Evolutionary conservation across 2,329 filamentous ascomycete species (phyloP), one percentile per base, ranked within the genome.

Genomic region (Trichoderma afroharzianum): DNA sequence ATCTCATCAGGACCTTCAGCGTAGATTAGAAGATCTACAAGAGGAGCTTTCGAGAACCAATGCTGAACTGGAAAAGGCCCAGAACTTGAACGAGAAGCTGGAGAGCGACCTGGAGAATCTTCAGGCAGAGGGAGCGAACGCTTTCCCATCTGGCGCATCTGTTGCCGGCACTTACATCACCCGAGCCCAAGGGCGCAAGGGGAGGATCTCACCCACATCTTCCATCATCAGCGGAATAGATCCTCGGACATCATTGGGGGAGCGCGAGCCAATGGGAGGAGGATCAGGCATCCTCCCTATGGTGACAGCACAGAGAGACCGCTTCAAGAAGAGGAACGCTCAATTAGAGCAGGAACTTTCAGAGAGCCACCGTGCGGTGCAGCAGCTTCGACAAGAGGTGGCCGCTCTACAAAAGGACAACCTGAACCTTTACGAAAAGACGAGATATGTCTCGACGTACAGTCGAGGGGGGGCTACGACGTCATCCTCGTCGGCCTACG

Each of bases 191-290:
- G 88, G 92, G 63, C 89, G 90, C 76, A 89, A 92, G 33, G 88
- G 91, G 53, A 85, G 86, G 63, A 88, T 92, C 18, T 98, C 96
- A 3, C 97, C 96, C 0, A 98, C 96, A 1, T 98, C 95, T 4
- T 98, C 95, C 24, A 98, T 99, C 77, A 98, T 99, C 77, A 98
- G 95, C 72, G 96, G 96, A n/a, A 94, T 98, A 78, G 93, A 97
- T 77, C 91, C 92, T 26, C 87, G 89, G 57, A 85, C 72, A 18
- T 74, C 76, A 55, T 84, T 82, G 62, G 79, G 81, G 9, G 82
- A 85, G 50, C 83, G 86, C 18, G 92, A 94, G 61, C 85, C 91
- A 9, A 87, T 91, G 70, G 92, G 92, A 36, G 87, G 93, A 68
- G 93, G 93, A 2, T 93, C 93, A 0, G 94, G 95, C 14, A 98